phyloP scores from a whole-genome alignment of 768 basidiomycete genomes.

The Auricularia heimuer region DNA sequence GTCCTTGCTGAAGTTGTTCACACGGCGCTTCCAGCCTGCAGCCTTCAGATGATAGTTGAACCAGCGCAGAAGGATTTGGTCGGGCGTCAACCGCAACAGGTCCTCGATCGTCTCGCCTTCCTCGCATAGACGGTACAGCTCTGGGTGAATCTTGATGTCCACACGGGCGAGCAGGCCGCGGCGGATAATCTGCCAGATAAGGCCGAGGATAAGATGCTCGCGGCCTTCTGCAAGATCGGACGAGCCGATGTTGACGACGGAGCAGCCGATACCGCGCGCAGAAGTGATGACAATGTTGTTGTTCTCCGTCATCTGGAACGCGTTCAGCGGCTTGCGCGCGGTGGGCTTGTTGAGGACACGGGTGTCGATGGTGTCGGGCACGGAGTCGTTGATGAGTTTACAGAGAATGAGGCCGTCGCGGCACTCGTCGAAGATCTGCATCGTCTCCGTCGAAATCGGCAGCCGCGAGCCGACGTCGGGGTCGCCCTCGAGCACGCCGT shows the following conservation, averaged over 20 bases:
- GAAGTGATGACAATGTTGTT: conserved; percentile 99
- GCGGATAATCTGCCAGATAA: conserved; percentile 98
- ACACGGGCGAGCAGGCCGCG: conserved; percentile 88
- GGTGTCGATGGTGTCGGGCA: conserved; percentile 97
- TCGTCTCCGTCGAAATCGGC: conserved; percentile 91
- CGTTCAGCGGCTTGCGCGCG: conserved; percentile 76
- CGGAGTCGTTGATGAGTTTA: conserved; percentile 98
- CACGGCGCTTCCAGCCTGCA: conserved; percentile 84
- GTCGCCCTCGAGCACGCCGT: conserved; percentile 85
- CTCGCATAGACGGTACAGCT: conserved; percentile 90
- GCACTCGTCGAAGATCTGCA: conserved; percentile 98
- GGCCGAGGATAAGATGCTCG: conserved; percentile 92
- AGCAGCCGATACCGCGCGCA: conserved; percentile 95
- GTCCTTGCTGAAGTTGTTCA: conserved; percentile 95
- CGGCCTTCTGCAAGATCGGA: conserved; percentile 85
- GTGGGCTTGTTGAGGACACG: conserved; percentile 93
- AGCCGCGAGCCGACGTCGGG: conserved; percentile 70
- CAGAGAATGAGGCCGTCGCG: conserved; percentile 92
- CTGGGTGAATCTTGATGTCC: conserved; percentile 97
- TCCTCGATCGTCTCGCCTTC: conserved; percentile 97
- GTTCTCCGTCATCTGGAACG: conserved; percentile 99
- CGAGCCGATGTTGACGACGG: conserved; percentile 96
- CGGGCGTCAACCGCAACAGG: conserved; percentile 84
- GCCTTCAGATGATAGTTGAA: conserved; percentile 98
- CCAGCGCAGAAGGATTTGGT: conserved; percentile 97